Evolutionary conservation across 495 filamentous ascomycete species (phyloP), one percentile per base, ranked within the genome.

Genomic region (Penicillium psychrofluorescens): DNA sequence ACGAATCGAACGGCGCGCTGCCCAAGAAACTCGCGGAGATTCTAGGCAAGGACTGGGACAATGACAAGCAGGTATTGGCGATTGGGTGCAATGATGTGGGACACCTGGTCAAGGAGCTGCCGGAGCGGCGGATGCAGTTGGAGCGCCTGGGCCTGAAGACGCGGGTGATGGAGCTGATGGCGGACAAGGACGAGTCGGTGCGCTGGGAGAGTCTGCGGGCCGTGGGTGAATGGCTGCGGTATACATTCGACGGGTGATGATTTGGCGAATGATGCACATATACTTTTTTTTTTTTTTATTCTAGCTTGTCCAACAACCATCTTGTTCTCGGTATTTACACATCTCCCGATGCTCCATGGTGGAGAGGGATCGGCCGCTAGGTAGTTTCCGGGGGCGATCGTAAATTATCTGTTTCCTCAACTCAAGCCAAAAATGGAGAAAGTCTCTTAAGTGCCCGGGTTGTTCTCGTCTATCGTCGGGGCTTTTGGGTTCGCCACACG

Each of bases 1-100:
- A 98, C 22, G 77, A 86, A 40, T 77, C 85, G 52, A 85, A 85
- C 35, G 86, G 85, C 15, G 86, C 83, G 34, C 68, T 95, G 30
- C 80, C 85, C 35, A 84, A 81, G 63, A 88, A 90, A 64, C 71
- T 98, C 12, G 86, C 85, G 5, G 88, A 94, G 57, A 95, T 95
- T 34, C 74, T 98, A 66, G 68, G 74, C 28, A 90, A 94, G 71
- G 62, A 56, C 37, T 96, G 90, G 90, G 86, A 90, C 11, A 84
- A 81, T 45, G 94, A 97, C 63, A 96, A 95, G 72, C 85, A 92
- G 54, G 91, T 97, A 14, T 74, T 98, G 48, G 92, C 94, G 0
- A 92, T 97, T 61, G 94, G 84, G 14, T 96, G 90, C 65, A 96
- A 96, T 56, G 92, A 98, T 62, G 76, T 97, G 13, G 90, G 88